Percentiles rank a stretch among this genome's conserved stretches.
These are phyloP conservation scores for Cystoderma amianthinum DNA, from an alignment of 768 basidiomycete genomes.

Conservation along the genomic window DNA sequence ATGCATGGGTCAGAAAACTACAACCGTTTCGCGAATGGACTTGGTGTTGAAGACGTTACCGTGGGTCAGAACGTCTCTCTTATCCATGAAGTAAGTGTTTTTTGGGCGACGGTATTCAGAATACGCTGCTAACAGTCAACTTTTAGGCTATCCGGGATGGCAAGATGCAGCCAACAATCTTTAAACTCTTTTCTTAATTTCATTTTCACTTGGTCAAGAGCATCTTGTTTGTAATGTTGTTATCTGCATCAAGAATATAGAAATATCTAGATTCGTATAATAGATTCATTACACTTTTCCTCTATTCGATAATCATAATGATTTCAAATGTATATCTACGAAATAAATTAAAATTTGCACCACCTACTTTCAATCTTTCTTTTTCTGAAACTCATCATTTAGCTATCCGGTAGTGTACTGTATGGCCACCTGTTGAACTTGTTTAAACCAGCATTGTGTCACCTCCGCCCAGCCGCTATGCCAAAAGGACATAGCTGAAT, in stretches of 20 bases:
- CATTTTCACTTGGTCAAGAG: not conserved
- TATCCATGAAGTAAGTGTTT: constrained; percentile 63
- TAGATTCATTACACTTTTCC: not conserved
- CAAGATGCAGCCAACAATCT: constrained; percentile 38
- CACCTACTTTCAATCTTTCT: too few species aligned
- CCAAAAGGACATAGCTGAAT: not conserved
- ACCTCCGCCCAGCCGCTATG: too few species aligned
- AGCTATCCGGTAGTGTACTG: too few species aligned
- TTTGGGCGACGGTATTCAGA: not conserved
- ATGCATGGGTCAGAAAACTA: constrained; percentile 81
- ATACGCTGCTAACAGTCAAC: not conserved
- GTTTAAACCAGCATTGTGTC: too few species aligned
- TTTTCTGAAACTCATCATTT: too few species aligned
- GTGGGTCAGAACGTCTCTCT: constrained; percentile 65
- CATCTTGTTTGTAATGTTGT: not conserved
- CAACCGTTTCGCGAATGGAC: constrained; percentile 49
- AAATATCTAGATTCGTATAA: not conserved
- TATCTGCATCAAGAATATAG: too few species aligned
- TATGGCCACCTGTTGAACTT: too few species aligned
- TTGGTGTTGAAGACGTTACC: constrained; percentile 61
- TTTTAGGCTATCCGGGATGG: constrained; percentile 43
- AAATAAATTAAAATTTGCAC: not conserved
- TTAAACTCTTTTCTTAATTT: constrained; percentile 24
- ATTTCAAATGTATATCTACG: not conserved
- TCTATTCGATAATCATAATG: too few species aligned